phyloP scores from a whole-genome alignment of 2,329 filamentous ascomycete genomes.

The Monosporascus sp. region DNA sequence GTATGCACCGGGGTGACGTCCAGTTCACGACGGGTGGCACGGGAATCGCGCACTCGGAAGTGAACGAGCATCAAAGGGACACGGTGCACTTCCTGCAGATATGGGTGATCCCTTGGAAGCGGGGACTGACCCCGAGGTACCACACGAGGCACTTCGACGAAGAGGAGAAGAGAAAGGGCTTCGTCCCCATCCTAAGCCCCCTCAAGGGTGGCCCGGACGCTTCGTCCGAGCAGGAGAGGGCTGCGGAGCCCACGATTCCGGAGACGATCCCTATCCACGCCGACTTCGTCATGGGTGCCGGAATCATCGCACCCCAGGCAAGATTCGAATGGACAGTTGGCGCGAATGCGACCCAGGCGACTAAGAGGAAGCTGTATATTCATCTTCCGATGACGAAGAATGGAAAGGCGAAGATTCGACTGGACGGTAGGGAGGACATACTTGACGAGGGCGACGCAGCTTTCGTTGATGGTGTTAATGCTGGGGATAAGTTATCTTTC shows the following conservation, averaged over 20 bases:
- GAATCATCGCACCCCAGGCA: slow-evolving; percentile 61
- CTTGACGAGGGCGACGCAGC: slow-evolving; percentile 76
- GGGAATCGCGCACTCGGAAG: slow-evolving; percentile 74
- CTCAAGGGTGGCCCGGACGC: slow-evolving; percentile 62
- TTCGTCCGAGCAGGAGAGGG: slow-evolving; percentile 56
- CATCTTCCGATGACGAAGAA: slow-evolving; percentile 77
- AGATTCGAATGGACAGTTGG: slow-evolving; percentile 71
- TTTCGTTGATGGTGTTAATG: slow-evolving; percentile 62
- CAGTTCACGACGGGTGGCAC: slow-evolving; percentile 89
- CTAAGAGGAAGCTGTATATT: slow-evolving; percentile 68
- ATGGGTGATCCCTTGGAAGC: slow-evolving; percentile 76
- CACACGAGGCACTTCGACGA: slow-evolving; percentile 71
- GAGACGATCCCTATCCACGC: slow-evolving; percentile 79
- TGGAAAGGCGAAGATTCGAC: slow-evolving; percentile 66
- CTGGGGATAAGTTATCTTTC: slow-evolving; percentile 58
- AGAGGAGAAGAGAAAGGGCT: slow-evolving; percentile 62
- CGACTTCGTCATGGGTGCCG: slow-evolving; percentile 77
- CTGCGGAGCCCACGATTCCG: slow-evolving; percentile 54
- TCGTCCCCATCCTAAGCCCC: slow-evolving; percentile 72
- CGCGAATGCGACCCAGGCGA: slow-evolving; percentile 43
- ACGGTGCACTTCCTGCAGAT: slow-evolving; percentile 85
- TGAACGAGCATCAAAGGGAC: slow-evolving; percentile 67
- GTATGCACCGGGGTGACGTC: slow-evolving; percentile 74
- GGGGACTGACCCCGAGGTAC: slow-evolving; percentile 68
- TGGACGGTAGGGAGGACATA: slow-evolving; percentile 61